These are phyloP conservation scores for Davidsoniella virescens DNA, from an alignment of 2,329 filamentous ascomycete species.

Conservation along the genomic window DNA sequence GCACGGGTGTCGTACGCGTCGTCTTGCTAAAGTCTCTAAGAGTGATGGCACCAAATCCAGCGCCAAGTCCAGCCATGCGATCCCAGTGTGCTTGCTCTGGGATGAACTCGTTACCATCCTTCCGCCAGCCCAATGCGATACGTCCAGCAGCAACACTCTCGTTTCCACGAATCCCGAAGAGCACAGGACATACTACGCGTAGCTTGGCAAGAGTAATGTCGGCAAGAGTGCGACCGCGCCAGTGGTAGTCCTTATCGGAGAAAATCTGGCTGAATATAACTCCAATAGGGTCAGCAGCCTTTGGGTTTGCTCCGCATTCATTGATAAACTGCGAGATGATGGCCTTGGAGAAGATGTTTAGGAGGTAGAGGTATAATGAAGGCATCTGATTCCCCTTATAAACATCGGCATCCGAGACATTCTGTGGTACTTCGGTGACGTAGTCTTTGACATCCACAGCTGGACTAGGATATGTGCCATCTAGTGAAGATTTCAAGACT, in stretches of 20 bases:
- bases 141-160: conserved; percentile 57
- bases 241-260: conserved; percentile 48
- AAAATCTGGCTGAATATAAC: conserved; percentile 62
- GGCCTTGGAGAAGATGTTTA: conserved; percentile 61
- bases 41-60: conserved; percentile 69
- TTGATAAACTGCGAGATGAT: conserved; percentile 54
- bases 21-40: conserved; percentile 66
- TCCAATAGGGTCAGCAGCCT: conserved; percentile 63
- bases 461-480: conserved; percentile 25
- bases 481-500: conserved; percentile 32
- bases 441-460: conserved; percentile 39
- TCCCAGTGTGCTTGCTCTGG: conserved; percentile 60
- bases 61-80: conserved; percentile 67
- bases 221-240: conserved; percentile 51
- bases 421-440: conserved; percentile 29
- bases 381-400: conserved; percentile 41
- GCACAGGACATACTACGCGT: conserved; percentile 60
- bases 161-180: conserved; percentile 68
- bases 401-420: conserved; percentile 29
- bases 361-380: conserved; percentile 52
- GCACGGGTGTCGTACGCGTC: conserved; percentile 55
- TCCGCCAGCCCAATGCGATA: conserved; percentile 56
- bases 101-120: conserved; percentile 42
- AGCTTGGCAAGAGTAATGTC: conserved; percentile 81
- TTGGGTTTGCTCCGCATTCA: conserved; percentile 47